Evolutionary conservation across 2,329 filamentous ascomycete genomes (phyloP), one percentile per base, ranked within the genome.

Genomic region (Alternaria sp.): DNA sequence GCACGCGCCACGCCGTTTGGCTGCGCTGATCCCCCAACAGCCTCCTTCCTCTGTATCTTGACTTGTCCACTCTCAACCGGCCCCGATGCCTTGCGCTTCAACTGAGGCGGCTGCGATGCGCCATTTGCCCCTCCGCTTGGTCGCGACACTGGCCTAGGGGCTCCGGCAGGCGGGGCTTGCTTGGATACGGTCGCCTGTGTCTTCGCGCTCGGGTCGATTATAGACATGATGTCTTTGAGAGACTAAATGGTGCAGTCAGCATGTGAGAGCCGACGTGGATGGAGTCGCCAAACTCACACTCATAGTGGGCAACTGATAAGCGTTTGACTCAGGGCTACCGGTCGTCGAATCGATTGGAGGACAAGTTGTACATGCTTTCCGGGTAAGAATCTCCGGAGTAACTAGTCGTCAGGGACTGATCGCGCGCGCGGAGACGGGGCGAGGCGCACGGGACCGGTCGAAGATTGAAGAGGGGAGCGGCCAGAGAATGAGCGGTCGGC

Each of bases 31-130:
- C 62, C 67, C 30, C 61, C 49, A 30, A 67, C 61, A 39, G 59
- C 68, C 62, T 80, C 74, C 42, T 74, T 78, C 24, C 76, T 72
- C 61, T 71, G 70, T 18, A 75, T 55, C 61, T 80, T 80, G 52
- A 62, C 58, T 52, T 74, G 71, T 47, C 61, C 68, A 54, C 59
- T 63, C 32, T 74, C 74, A 28, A 68, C 66, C 14, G 76, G 67
- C n/a, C 73, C 70, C 22, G 78, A 78, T 49, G 78, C 78, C 65
- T 80, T 80, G 61, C 78, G 77, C 67, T 80, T 81, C 39, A 70
- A 74, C 68, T 74, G 71, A 55, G 79, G 80, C 28, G 74, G 55
- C 59, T 73, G 72, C 8, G 74, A 64, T 46, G 68, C 62, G 52
- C 75, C 69, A 30, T 77, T 78, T 52, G 63, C 53, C 28, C 60